Base-by-base conservation (phyloP, 1,139 yeast species). In the Sugiyamaella paludigena region DNA sequence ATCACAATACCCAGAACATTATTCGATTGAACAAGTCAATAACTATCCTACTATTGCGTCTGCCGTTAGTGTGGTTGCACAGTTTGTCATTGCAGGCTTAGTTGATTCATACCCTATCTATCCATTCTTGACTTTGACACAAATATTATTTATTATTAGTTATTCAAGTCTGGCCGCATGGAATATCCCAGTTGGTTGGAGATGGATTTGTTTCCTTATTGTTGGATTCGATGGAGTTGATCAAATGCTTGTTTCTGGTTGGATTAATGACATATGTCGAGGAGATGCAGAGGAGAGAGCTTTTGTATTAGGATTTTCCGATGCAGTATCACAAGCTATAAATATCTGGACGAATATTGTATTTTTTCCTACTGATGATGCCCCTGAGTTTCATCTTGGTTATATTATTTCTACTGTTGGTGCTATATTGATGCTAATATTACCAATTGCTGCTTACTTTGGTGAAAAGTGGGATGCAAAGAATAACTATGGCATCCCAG, bases 1-100 rank as follows among this genome's bases (percentile, higher is more conserved):
- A 33, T 56, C 63, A 7, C 47, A 53, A 38, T 51, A 45, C 7
- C 60, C 62, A 3, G 58, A 58, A n/a, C 49, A 56, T 30, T 69
- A 61, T 55, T 56, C 64, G 1, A 61, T 60, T 7, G 42, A 59
- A 9, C 67, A 69, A 50, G 62, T 63, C 16, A 77, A 78, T 59
- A 72, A 74, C 34, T 76, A 72, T 46, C 80, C 83, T 1, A 70
- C 81, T 2, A 68, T 74, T 36, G 67, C 74, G 42, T 64, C 74
- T 4, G 82, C 75, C 1, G 66, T 72, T 19, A 78, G 79, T 1
- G 74, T 79, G 24, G 76, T 68, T 0, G 65, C 65, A 7, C 71
- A 69, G 52, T 66, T 68, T 40, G 41, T 68, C 37, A 43, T 65
- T 28, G 72, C 71, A 7, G 72, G 73, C 16, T 54, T 70, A 30